These are phyloP conservation scores for Mrakia frigida DNA, from an alignment of 768 basidiomycete genomes.

Conservation along the genomic window DNA sequence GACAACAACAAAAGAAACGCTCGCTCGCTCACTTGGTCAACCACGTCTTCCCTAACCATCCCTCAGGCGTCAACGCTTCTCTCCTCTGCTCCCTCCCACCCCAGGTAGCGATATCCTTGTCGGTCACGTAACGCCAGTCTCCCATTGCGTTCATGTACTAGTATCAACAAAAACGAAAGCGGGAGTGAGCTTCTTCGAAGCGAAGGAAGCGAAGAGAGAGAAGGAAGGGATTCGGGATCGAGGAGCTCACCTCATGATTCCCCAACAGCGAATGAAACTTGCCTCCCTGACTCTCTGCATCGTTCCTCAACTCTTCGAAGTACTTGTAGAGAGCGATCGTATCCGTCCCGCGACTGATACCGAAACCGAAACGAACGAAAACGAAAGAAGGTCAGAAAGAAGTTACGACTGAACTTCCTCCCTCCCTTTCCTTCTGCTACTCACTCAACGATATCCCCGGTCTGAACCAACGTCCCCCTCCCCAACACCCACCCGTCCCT, in stretches of 20 bases:
- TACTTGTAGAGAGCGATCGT: slow-evolving; percentile 76
- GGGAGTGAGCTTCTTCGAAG: no score
- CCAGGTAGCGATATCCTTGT: slow-evolving; percentile 75
- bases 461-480: slow-evolving; percentile 84
- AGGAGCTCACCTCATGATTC: slow-evolving; percentile 66
- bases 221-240: neutral
- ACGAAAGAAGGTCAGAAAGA: no score
- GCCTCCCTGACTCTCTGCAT: slow-evolving; percentile 41
- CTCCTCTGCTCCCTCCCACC: slow-evolving; percentile 67
- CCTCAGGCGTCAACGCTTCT: slow-evolving; percentile 61
- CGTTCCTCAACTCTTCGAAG: slow-evolving; percentile 74
- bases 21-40: slow-evolving; percentile 64
- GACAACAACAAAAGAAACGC: slow-evolving; percentile 35
- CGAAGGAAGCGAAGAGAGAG: neutral
- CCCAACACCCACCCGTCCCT: slow-evolving; percentile 73
- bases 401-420: slow-evolving; percentile 10
- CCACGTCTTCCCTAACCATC: slow-evolving; percentile 76
- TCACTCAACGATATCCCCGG: slow-evolving; percentile 86
- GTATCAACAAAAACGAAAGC: neutral
- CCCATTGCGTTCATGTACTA: slow-evolving; percentile 76
- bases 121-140: slow-evolving; percentile 89
- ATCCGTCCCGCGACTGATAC: slow-evolving; percentile 67
- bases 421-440: slow-evolving; percentile 48
- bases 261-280: slow-evolving; percentile 40
- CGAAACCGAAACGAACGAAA: slow-evolving; percentile 5